Percentiles rank a stretch among this genome's conserved stretches.
phyloP scores from a whole-genome alignment of 2,329 filamentous ascomycete genomes.

The Phialophora tarda region DNA sequence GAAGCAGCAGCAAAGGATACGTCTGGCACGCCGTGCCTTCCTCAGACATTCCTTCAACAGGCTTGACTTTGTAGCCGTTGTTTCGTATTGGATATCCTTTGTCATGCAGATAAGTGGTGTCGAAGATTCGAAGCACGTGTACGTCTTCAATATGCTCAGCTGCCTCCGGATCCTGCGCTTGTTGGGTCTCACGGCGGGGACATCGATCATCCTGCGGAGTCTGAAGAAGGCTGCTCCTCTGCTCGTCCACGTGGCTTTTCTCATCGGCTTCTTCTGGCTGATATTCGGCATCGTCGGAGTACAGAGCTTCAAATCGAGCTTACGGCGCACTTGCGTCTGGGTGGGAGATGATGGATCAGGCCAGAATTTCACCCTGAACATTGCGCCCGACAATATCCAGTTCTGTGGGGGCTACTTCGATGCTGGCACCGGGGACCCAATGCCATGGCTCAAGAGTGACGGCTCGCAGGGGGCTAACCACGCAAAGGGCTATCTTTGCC shows the following conservation, averaged over 20 bases:
- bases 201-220: conserved; percentile 92
- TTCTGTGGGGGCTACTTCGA: conserved; percentile 87
- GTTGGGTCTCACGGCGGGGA: conserved; percentile 90
- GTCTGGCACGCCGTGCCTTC: conserved; percentile 89
- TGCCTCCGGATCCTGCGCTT: conserved; percentile 90
- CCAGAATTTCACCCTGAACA: conserved; percentile 50
- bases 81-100: conserved; percentile 95
- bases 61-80: conserved; percentile 89
- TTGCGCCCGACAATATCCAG: conserved; percentile 66
- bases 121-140: conserved; percentile 74
- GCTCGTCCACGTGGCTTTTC: conserved; percentile 88
- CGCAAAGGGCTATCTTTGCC: conserved; percentile 88
- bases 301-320: conserved; percentile 89
- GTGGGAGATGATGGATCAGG: conserved; percentile 61
- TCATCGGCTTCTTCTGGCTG: conserved; percentile 97
- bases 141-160: conserved; percentile 94
- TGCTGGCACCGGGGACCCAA: conserved; percentile 59
- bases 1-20: conserved; percentile 78
- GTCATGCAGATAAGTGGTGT: conserved; percentile 71
- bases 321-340: conserved; percentile 80
- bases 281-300: conserved; percentile 96
- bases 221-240: conserved; percentile 93
- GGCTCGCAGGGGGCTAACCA: conserved; percentile 58
- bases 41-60: conserved; percentile 94
- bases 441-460: conserved; percentile 71